Evolutionary conservation across 2,329 filamentous ascomycete species (phyloP).

Genomic region (Dactylellina parvicollis): DNA sequence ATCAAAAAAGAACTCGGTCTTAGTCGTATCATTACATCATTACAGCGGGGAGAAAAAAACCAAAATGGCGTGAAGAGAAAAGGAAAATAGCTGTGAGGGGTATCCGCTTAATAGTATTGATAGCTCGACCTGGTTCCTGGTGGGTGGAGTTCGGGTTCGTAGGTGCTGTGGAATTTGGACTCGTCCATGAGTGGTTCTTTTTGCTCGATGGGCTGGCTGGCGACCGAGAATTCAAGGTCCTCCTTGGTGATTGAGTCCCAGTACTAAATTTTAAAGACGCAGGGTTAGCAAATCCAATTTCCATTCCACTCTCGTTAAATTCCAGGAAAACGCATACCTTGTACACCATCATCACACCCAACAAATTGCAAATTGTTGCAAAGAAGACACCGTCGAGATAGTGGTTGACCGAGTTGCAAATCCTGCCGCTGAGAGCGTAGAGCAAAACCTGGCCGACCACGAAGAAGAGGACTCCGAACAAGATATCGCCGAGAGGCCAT

Average conservation of each 20-base stretch:
- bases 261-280: constrained; percentile 72
- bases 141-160: constrained; percentile 51
- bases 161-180: constrained; percentile 63
- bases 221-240: constrained; percentile 97
- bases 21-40: constrained; percentile 48
- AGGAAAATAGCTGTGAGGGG: neutral
- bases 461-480: constrained; percentile 90
- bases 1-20: constrained; percentile 17
- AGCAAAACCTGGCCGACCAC: constrained; percentile 90
- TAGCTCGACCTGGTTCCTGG: constrained; percentile 51
- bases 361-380: constrained; percentile 88
- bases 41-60: constrained; percentile 16
- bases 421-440: constrained; percentile 85
- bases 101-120: constrained; percentile 44
- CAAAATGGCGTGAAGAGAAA: constrained; percentile 7
- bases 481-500: constrained; percentile 92
- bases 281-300: constrained; percentile 58
- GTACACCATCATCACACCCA: constrained; percentile 99
- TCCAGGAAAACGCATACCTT: constrained; percentile 70
- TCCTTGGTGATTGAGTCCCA: constrained; percentile 99
- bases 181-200: constrained; percentile 88
- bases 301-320: neutral
- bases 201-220: constrained; percentile 94
- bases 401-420: constrained; percentile 85
- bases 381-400: constrained; percentile 96